Conservation (phyloP, 2,329 filamentous ascomycete species). For the Clonostachys byssicola region DNA sequence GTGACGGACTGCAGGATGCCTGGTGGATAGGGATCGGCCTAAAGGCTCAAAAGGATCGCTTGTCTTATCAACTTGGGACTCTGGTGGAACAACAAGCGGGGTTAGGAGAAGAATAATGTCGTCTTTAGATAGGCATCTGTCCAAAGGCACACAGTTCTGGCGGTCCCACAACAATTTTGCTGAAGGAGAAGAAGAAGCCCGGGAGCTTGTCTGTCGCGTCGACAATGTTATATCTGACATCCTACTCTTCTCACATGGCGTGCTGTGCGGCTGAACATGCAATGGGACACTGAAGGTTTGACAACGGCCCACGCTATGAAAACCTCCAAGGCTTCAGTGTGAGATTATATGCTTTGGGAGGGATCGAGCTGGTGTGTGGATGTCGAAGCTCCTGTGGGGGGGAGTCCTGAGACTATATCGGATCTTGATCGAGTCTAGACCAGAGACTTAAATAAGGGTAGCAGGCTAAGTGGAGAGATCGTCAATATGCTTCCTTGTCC, state of each 20-base stretch:
- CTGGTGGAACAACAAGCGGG: slow-evolving; percentile 45
- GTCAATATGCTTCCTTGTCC: no score
- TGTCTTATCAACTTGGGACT: slow-evolving; percentile 30
- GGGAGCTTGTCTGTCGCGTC: slow-evolving; percentile 1
- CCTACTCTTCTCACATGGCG: not conserved
- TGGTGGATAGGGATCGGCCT: slow-evolving; percentile 56
- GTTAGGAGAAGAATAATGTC: slow-evolving; percentile 60
- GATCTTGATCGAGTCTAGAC: not conserved
- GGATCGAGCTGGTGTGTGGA: no score
- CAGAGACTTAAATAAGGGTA: no score
- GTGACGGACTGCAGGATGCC: slow-evolving; percentile 61
- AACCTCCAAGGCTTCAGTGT: no score
- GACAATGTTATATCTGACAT: slow-evolving; percentile 1
- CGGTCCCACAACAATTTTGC: slow-evolving; percentile 32
- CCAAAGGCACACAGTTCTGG: slow-evolving; percentile 41
- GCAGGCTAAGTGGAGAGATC: no score
- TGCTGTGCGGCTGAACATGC: not conserved
- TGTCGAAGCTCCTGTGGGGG: not conserved
- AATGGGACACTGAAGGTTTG: not conserved
- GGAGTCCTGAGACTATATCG: not conserved
- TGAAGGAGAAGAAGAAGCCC: slow-evolving; percentile 8
- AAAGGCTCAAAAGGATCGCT: slow-evolving; percentile 71
- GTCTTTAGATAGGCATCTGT: slow-evolving; percentile 36
- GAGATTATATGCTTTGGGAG: no score
- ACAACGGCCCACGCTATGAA: no score